Evolutionary conservation across 2,329 filamentous ascomycete species (phyloP).

Genomic region (Ramularia collo-cygni): DNA sequence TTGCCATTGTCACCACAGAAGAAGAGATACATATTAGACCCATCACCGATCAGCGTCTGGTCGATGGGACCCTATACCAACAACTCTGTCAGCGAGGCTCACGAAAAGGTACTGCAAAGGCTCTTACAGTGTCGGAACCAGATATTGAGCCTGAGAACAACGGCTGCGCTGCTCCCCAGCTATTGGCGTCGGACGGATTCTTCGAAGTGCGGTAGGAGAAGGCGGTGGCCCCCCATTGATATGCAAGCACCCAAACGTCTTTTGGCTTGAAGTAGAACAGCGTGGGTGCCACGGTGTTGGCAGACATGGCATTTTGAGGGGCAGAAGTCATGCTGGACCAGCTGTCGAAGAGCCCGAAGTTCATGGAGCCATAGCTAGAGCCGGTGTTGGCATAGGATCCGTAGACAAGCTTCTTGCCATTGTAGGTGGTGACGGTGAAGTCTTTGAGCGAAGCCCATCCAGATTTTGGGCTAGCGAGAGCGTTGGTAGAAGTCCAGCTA

Average conservation of each 20-base stretch:
- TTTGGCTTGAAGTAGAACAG: conserved; percentile 59
- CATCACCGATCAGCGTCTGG: conserved; percentile 58
- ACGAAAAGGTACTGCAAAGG: no score
- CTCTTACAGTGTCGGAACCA: conserved; percentile 44
- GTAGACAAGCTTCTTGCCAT: conserved; percentile 56
- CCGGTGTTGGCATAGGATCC: conserved; percentile 43
- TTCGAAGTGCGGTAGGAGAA: conserved; percentile 56
- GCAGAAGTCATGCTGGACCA: conserved; percentile 47
- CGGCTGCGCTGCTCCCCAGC: conserved; percentile 49
- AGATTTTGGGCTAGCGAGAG: conserved; percentile 46
- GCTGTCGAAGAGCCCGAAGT: conserved; percentile 48
- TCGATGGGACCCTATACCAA: conserved; percentile 56
- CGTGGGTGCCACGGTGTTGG: conserved; percentile 50
- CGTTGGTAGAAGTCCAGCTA: conserved; percentile 41
- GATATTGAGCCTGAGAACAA: conserved; percentile 53
- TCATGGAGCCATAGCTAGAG: conserved; percentile 49
- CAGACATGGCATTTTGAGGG: conserved; percentile 47
- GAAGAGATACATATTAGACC: conserved; percentile 58
- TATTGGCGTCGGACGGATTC: conserved; percentile 51
- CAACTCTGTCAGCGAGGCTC: no score
- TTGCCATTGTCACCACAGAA: conserved; percentile 61
- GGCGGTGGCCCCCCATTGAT: conserved; percentile 55
- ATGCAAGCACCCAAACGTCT: conserved; percentile 57
- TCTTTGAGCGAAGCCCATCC: conserved; percentile 57
- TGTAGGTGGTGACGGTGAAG: conserved; percentile 51